Evolutionary conservation across 805 yeast species (phyloP).

Genomic region (Monosporozyma siamensis): DNA sequence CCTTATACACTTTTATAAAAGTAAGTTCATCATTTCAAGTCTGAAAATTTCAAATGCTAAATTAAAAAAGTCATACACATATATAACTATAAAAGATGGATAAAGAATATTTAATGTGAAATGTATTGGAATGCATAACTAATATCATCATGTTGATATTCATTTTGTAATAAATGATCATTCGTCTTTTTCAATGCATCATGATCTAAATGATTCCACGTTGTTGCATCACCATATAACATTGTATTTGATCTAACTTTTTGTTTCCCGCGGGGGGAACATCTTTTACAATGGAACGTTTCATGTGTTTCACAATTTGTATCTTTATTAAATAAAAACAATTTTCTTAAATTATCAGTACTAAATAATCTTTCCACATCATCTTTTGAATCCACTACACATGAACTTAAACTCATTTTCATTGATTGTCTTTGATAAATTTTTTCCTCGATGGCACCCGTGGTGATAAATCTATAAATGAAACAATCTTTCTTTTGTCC

Average conservation of each 20-base stretch:
- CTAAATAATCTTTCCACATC: conserved; percentile 90
- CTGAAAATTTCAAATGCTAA: too few species aligned
- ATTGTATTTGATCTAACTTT: conserved; percentile 62
- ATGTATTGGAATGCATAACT: conserved; percentile 89
- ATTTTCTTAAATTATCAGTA: conserved; percentile 64
- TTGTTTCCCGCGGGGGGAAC: conserved; percentile 52
- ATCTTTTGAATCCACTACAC: conserved; percentile 94
- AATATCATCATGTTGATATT: conserved; percentile 56
- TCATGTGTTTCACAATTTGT: conserved; percentile 88
- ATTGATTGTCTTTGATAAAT: conserved; percentile 92
- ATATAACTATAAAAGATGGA: too few species aligned
- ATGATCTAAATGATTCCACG: conserved; percentile 88
- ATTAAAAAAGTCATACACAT: background rate
- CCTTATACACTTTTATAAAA: too few species aligned
- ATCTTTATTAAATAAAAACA: conserved; percentile 59
- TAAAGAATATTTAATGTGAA: conserved; percentile 43
- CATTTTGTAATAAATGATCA: conserved; percentile 71
- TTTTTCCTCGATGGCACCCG: conserved; percentile 94
- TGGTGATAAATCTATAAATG: conserved; percentile 84
- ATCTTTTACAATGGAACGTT: conserved; percentile 80
- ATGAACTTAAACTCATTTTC: conserved; percentile 85
- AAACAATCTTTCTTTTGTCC: conserved; percentile 97
- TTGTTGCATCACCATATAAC: conserved; percentile 94
- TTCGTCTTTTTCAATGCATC: conserved; percentile 54
- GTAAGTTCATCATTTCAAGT: too few species aligned